Conservation (phyloP, 2,329 filamentous ascomycete species). For the Moelleriella libera region DNA sequence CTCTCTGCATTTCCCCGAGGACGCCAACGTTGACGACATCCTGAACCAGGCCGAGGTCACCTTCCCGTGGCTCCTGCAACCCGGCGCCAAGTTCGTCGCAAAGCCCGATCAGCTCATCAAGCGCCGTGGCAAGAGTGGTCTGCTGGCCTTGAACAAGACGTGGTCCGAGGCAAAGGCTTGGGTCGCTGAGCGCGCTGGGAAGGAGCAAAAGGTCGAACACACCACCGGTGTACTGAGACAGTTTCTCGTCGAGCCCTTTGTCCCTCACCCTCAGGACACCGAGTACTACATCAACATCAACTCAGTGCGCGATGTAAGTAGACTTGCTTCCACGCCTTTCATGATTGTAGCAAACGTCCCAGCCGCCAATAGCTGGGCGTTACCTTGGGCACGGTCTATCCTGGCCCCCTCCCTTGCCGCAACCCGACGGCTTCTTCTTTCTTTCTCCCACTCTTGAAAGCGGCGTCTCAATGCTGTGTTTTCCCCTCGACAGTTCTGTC, state of each 20-base stretch:
- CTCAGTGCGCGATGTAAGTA: slow-evolving; percentile 95
- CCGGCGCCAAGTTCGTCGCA: slow-evolving; percentile 84
- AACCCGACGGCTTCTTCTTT: no score
- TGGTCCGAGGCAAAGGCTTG: slow-evolving; percentile 90
- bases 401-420: not conserved
- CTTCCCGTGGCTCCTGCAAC: slow-evolving; percentile 85
- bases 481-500: no score
- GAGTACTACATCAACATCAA: slow-evolving; percentile 99
- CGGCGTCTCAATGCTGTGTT: no score
- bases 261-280: slow-evolving; percentile 85
- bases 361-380: not conserved
- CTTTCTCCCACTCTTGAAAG: no score
- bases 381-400: not conserved
- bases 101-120: slow-evolving; percentile 99
- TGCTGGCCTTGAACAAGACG: slow-evolving; percentile 90
- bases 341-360: slow-evolving; percentile 6
- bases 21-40: slow-evolving; percentile 66
- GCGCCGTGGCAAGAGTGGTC: slow-evolving; percentile 96
- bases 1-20: slow-evolving; percentile 84
- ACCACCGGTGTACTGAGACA: slow-evolving; percentile 78
- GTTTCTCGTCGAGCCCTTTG: slow-evolving; percentile 97
- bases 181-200: slow-evolving; percentile 85
- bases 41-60: slow-evolving; percentile 92
- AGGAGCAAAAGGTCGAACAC: slow-evolving; percentile 86
- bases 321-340: slow-evolving; percentile 7